Evolutionary conservation across 2,329 filamentous ascomycete species (phyloP).

Genomic region (Biscogniauxia marginata): DNA sequence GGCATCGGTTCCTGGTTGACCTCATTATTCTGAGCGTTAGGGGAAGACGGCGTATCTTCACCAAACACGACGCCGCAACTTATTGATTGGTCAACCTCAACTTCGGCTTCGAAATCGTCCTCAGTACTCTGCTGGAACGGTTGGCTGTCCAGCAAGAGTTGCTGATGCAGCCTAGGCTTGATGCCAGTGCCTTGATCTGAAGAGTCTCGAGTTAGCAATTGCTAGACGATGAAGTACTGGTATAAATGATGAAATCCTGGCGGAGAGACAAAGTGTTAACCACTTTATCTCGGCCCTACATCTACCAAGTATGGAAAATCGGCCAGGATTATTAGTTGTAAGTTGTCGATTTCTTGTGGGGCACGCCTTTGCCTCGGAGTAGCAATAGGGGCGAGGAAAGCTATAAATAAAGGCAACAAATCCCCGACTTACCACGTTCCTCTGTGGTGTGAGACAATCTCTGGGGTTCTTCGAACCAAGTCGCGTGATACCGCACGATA

Average conservation of each 20-base stretch:
- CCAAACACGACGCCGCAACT: slow-evolving; percentile 21
- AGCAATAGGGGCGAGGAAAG: not conserved
- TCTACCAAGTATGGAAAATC: too few species aligned
- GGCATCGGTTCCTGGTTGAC: not conserved
- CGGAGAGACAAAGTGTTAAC: too few species aligned
- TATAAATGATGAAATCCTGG: not conserved
- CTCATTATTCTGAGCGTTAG: not conserved
- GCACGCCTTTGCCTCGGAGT: too few species aligned
- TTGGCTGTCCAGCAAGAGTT: slow-evolving; percentile 22
- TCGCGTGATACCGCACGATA: slow-evolving; percentile 33
- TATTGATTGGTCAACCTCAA: not conserved
- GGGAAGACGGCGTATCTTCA: slow-evolving; percentile 8
- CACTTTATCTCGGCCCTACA: too few species aligned
- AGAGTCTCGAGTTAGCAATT: not conserved
- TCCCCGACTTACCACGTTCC: slow-evolving; percentile 48
- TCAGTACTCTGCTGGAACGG: slow-evolving; percentile 13
- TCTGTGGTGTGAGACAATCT: slow-evolving; percentile 13
- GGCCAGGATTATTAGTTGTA: not conserved
- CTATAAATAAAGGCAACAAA: slow-evolving; percentile 27
- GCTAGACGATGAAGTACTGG: not conserved
- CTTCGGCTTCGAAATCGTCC: not conserved
- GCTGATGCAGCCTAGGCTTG: slow-evolving; percentile 9
- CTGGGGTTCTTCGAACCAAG: slow-evolving; percentile 33
- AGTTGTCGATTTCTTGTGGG: too few species aligned
- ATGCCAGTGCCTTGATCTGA: slow-evolving; percentile 1